Percentiles rank a stretch among this genome's conserved stretches.
These are phyloP conservation scores for Botrytis cinerea DNA, from an alignment of 2,329 filamentous ascomycete genomes.

Conservation along the genomic window DNA sequence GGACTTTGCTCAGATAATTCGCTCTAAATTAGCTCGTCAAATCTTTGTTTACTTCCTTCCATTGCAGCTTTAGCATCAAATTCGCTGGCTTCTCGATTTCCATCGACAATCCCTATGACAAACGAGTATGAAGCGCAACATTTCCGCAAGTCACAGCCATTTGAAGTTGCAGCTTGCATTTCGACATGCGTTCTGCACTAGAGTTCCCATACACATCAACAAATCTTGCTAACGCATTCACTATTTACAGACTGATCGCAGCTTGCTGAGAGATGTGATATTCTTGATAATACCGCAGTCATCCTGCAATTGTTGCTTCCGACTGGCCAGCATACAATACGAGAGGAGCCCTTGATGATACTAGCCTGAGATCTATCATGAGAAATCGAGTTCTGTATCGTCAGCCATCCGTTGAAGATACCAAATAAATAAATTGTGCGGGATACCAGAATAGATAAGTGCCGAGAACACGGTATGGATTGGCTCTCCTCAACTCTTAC, in stretches of 20 bases:
- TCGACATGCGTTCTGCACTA: not conserved
- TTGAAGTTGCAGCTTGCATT: not conserved
- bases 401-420: not conserved
- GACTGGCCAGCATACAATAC: not conserved
- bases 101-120: not conserved
- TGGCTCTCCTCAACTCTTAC: not conserved
- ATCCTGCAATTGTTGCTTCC: not conserved
- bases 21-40: not conserved
- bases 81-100: not conserved
- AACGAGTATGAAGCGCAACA: not conserved
- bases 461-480: not conserved
- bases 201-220: not conserved
- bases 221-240: not conserved
- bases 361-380: not conserved
- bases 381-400: not conserved
- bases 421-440: not conserved
- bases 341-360: not conserved
- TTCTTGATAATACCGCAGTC: not conserved
- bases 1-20: not conserved
- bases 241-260: not conserved
- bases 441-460: not conserved
- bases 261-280: not conserved
- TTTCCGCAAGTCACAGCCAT: not conserved
- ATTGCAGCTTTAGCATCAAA: not conserved
- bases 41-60: accelerated